Conservation (phyloP, 2,329 filamentous ascomycete genomes). For the Rhynchosporium agropyri region DNA sequence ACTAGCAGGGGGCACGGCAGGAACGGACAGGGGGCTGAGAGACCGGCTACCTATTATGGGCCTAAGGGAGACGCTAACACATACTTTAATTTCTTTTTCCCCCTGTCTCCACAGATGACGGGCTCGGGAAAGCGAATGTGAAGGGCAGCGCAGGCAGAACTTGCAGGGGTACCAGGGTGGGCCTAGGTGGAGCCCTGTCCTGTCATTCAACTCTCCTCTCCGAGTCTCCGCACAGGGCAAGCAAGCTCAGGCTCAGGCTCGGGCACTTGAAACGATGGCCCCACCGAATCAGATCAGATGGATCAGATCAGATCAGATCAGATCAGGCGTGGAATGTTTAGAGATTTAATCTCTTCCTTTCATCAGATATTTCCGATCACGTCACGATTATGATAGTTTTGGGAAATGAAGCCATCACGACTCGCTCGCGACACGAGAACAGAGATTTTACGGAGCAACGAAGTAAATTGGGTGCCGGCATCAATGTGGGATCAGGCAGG, state of each 20-base stretch:
- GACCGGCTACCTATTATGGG: neutral
- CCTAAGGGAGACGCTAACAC: neutral
- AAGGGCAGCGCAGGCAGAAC: too few relatives aligned
- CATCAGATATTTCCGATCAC: neutral
- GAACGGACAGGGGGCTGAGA: neutral
- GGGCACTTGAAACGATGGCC: conserved; percentile 5
- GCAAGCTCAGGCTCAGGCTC: neutral
- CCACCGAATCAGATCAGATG: neutral
- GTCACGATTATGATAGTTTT: too few relatives aligned
- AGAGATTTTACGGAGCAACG: neutral
- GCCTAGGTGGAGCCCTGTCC: neutral
- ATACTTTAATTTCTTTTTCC: conserved; percentile 9
- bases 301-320: neutral
- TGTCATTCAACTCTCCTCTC: neutral
- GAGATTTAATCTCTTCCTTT: conserved; percentile 11
- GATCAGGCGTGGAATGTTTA: too few relatives aligned
- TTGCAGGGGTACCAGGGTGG: neutral
- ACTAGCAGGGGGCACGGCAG: neutral
- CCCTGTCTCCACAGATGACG: neutral
- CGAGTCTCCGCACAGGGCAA: neutral
- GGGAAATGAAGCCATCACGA: conserved; percentile 2
- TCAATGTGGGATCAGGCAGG: neutral
- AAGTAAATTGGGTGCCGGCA: conserved; percentile 1
- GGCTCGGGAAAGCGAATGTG: too few relatives aligned
- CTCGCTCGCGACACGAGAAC: too few relatives aligned